Evolutionary conservation across 2,329 filamentous ascomycete genomes (phyloP).

Genomic region (Tolypocladium nubicola): DNA sequence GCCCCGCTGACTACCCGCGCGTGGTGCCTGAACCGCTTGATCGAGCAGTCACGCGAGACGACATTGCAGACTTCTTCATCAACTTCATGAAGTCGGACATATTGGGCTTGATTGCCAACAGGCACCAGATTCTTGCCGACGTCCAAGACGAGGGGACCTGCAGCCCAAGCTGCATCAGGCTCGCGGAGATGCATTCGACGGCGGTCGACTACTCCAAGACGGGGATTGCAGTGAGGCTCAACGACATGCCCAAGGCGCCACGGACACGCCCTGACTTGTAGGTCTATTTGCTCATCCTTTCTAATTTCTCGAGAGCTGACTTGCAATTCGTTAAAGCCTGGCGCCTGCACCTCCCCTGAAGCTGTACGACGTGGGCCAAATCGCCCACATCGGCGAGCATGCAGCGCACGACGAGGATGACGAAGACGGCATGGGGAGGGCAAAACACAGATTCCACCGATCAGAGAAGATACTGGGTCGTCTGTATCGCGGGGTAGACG

Average conservation of each 20-base stretch:
- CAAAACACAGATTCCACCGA: slow-evolving; percentile 47
- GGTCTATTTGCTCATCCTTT: slow-evolving; percentile 13
- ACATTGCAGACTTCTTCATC: slow-evolving; percentile 77
- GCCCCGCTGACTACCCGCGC: slow-evolving; percentile 60
- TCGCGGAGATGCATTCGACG: slow-evolving; percentile 57
- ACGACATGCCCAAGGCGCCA: slow-evolving; percentile 26
- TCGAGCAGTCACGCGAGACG: slow-evolving; percentile 44
- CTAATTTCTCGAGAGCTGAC: not conserved
- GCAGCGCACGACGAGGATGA: slow-evolving; percentile 26
- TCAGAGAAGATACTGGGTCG: slow-evolving; percentile 59
- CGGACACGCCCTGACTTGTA: slow-evolving; percentile 44
- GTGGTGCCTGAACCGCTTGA: slow-evolving; percentile 46
- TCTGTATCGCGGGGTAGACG: slow-evolving; percentile 64
- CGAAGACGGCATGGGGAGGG: slow-evolving; percentile 31
- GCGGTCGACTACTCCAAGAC: slow-evolving; percentile 72
- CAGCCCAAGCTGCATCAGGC: slow-evolving; percentile 35
- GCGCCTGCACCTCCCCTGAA: slow-evolving; percentile 33
- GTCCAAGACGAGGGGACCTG: slow-evolving; percentile 38
- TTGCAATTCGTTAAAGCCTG: slow-evolving; percentile 20
- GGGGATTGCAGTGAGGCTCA: slow-evolving; percentile 46
- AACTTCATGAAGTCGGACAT: slow-evolving; percentile 61
- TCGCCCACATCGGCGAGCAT: slow-evolving; percentile 21
- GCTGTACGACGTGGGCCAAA: slow-evolving; percentile 32
- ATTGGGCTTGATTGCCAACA: slow-evolving; percentile 52
- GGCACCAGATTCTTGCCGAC: slow-evolving; percentile 57